A percentile compares a stretch with the other conserved stretches of the same genome.
Conservation (phyloP, 352 stramenopile species). For the Phytopythium montanum region DNA sequence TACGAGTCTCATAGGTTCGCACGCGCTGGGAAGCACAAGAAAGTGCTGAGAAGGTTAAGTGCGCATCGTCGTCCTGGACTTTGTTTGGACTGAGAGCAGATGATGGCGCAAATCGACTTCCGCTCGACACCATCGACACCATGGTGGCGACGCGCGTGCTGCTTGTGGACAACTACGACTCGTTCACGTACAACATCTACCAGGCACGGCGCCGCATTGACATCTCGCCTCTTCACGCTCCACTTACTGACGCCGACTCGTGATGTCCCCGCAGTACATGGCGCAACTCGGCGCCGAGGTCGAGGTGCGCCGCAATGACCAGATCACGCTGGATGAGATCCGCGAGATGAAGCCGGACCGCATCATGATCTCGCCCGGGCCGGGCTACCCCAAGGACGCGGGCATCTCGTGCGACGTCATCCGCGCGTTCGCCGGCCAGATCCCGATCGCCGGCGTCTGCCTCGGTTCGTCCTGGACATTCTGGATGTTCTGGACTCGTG, state of each 20-base stretch:
- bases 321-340: constrained; percentile 83
- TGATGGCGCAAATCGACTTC: neutral
- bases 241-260: neutral
- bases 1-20: neutral
- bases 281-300: constrained; percentile 76
- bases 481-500: neutral
- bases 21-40: neutral
- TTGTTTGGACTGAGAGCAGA: neutral
- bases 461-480: constrained; percentile 33
- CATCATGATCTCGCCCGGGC: constrained; percentile 87
- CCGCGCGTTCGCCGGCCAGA: constrained; percentile 70
- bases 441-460: constrained; percentile 84
- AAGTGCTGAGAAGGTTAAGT: constrained; percentile 2
- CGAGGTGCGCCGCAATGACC: constrained; percentile 79
- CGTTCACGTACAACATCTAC: constrained; percentile 91
- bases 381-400: constrained; percentile 76
- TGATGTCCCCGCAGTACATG: constrained; percentile 54
- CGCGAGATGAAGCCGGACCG: constrained; percentile 66
- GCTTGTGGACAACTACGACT: constrained; percentile 91
- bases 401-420: constrained; percentile 85
- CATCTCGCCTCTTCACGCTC: too few relatives aligned
- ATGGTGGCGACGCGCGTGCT: constrained; percentile 66
- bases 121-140: neutral
- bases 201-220: constrained; percentile 32
- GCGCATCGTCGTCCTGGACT: neutral